Percentiles rank a stretch among this genome's conserved stretches.
Evolutionary conservation across 139 green algal genomes (phyloP).

Genomic region (Monoraphidium neglectum): DNA sequence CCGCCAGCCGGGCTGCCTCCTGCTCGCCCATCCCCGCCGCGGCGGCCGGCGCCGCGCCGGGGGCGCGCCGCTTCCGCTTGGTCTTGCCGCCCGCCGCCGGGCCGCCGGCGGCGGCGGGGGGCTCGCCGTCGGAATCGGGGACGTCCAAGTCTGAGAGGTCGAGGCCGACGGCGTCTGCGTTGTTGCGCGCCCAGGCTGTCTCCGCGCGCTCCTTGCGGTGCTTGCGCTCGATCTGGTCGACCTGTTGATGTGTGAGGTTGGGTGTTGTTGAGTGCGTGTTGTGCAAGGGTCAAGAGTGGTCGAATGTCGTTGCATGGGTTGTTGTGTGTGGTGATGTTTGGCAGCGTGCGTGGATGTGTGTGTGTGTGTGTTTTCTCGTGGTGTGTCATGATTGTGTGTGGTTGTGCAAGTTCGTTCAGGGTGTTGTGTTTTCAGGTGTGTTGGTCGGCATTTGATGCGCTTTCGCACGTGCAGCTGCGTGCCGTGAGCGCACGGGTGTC

Average conservation of each 20-base stretch:
- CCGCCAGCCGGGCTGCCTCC: constrained; percentile 7
- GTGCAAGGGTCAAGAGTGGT: too few species aligned
- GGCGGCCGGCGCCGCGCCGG: not conserved
- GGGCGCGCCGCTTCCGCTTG: not conserved
- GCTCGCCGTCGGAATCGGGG: not conserved
- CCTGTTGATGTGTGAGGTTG: constrained; percentile 56
- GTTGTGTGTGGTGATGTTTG: too few species aligned
- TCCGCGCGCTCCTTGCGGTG: constrained; percentile 67
- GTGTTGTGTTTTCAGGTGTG: too few species aligned
- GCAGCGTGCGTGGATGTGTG: too few species aligned
- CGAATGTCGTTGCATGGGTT: too few species aligned
- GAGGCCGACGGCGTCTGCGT: constrained; percentile 34
- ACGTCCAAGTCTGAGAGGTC: constrained; percentile 12
- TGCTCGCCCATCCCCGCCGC: not conserved
- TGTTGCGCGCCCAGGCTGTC: constrained; percentile 49
- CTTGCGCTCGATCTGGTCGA: constrained; percentile 69
- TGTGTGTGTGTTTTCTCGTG: too few species aligned
- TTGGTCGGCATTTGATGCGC: too few species aligned
- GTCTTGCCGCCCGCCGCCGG: not conserved
- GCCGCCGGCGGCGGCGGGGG: constrained; percentile 8
- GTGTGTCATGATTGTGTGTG: too few species aligned
- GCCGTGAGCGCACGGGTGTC: too few species aligned
- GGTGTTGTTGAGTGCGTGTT: too few species aligned
- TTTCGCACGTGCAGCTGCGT: too few species aligned
- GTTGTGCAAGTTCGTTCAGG: too few species aligned